phyloP scores from a whole-genome alignment of 495 filamentous ascomycete species.

The Neurospora sp. region DNA sequence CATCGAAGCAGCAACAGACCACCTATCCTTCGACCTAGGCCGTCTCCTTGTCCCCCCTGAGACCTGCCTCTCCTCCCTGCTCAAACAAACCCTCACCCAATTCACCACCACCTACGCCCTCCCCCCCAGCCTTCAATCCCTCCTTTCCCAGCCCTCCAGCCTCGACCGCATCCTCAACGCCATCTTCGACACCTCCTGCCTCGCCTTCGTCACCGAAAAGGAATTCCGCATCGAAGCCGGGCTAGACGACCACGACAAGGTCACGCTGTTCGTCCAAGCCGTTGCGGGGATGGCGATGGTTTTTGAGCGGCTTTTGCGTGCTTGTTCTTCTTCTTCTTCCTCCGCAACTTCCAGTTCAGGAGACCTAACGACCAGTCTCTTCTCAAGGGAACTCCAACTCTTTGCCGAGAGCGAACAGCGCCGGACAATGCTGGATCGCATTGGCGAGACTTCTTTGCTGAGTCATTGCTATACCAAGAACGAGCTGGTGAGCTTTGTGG shows the following conservation, averaged over 20 bases:
- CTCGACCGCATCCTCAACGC: constrained; percentile 12
- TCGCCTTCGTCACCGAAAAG: constrained; percentile 15
- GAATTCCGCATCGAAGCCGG: constrained; percentile 9
- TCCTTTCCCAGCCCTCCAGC: constrained; percentile 11
- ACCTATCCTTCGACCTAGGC: constrained; percentile 9
- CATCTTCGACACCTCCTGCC: constrained; percentile 18
- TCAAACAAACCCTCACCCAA: constrained; percentile 8
- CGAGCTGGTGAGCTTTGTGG: constrained; percentile 13
- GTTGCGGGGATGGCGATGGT: constrained; percentile 19
- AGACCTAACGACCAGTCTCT: constrained; percentile 1
- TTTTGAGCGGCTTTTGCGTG: constrained; percentile 10
- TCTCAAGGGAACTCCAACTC: constrained; percentile 19
- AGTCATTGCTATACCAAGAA: constrained; percentile 15
- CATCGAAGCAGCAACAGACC: constrained; percentile 12
- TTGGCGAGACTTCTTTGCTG: constrained; percentile 10
- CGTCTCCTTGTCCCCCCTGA: constrained; percentile 13
- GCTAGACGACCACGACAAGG: constrained; percentile 17
- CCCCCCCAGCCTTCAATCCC: constrained; percentile 7
- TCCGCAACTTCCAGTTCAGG: not conserved
- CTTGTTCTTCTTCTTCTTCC: not conserved
- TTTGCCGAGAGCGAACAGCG: constrained; percentile 23
- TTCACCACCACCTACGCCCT: constrained; percentile 15
- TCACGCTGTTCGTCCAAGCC: constrained; percentile 17
- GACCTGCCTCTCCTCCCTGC: constrained; percentile 13
- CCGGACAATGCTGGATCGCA: constrained; percentile 11